A percentile compares a stretch with the other conserved stretches of the same genome.
Conservation (phyloP, 2,329 filamentous ascomycete genomes). For the Cytospora leucostoma region DNA sequence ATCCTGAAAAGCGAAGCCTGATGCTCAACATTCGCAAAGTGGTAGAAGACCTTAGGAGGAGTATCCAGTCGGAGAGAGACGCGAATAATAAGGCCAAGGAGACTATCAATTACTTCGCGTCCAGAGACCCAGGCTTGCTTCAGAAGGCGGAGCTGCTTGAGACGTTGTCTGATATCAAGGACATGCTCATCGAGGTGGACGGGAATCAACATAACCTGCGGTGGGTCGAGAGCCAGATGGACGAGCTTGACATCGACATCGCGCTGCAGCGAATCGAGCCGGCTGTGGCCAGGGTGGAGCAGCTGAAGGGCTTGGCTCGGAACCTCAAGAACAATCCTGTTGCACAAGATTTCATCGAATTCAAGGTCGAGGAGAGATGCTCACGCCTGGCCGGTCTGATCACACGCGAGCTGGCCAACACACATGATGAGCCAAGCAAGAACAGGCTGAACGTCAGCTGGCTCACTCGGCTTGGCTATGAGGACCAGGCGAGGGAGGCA, state of each 20-base stretch:
- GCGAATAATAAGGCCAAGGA: conserved; percentile 82
- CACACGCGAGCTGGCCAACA: conserved; percentile 74
- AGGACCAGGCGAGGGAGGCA: conserved; percentile 83
- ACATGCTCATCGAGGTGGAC: conserved; percentile 92
- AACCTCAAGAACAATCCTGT: conserved; percentile 82
- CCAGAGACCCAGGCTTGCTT: conserved; percentile 72
- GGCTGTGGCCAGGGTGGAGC: conserved; percentile 82
- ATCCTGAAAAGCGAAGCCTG: conserved; percentile 75
- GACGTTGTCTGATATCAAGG: conserved; percentile 74
- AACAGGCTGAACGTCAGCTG: conserved; percentile 81
- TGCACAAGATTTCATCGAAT: conserved; percentile 88
- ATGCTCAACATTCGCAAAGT: conserved; percentile 90
- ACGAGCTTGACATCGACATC: conserved; percentile 94
- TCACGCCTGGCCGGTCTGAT: conserved; percentile 75
- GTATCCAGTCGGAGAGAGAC: conserved; percentile 81
- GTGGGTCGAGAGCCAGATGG: conserved; percentile 93
- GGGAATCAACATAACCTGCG: conserved; percentile 95
- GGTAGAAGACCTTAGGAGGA: conserved; percentile 87
- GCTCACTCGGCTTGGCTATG: conserved; percentile 84
- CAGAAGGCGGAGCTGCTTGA: conserved; percentile 81
- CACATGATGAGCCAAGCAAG: conserved; percentile 73
- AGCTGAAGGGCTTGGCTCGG: conserved; percentile 75
- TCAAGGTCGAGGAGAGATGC: conserved; percentile 86
- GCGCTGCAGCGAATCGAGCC: conserved; percentile 86
- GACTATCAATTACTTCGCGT: conserved; percentile 82